Conservation (phyloP, 2,329 filamentous ascomycete species). For the Fusarium tricinctum region DNA sequence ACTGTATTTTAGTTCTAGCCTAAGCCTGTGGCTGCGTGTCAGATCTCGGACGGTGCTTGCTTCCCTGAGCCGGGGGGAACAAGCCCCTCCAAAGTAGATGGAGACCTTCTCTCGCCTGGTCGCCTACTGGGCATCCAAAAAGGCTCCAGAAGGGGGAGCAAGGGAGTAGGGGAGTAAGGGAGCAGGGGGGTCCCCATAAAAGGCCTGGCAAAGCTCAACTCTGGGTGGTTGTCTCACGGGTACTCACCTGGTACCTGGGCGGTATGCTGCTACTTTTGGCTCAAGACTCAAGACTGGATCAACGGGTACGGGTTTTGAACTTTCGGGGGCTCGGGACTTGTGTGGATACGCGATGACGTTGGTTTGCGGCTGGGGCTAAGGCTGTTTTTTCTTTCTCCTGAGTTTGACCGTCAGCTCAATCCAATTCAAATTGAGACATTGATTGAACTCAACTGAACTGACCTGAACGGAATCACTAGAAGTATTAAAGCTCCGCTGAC, state of each 20-base stretch:
- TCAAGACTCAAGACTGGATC: constrained; percentile 33
- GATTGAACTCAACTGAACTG: neutral
- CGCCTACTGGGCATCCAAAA: too few relatives aligned
- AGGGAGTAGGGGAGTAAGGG: too few relatives aligned
- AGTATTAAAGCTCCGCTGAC: constrained; percentile 7
- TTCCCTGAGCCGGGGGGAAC: constrained; percentile 45
- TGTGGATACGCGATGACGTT: constrained; percentile 52
- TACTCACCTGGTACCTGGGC: constrained; percentile 37
- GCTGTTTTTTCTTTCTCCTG: constrained; percentile 20
- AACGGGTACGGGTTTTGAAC: constrained; percentile 43
- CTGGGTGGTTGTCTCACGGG: constrained; percentile 37
- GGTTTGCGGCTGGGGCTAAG: constrained; percentile 20
- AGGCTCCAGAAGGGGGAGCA: too few relatives aligned
- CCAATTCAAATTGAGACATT: neutral
- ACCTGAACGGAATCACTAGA: neutral
- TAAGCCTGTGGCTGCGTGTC: constrained; percentile 47
- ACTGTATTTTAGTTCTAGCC: constrained; percentile 40
- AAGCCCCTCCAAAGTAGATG: constrained; percentile 34
- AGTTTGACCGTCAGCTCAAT: neutral
- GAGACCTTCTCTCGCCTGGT: constrained; percentile 8
- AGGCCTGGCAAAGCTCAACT: constrained; percentile 25
- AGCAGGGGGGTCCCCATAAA: constrained; percentile 12
- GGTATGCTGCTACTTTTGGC: constrained; percentile 41
- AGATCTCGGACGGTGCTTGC: constrained; percentile 50
- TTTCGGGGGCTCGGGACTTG: constrained; percentile 49